Conservation (phyloP, 2,329 filamentous ascomycete species). For the Cadophora malorum region DNA sequence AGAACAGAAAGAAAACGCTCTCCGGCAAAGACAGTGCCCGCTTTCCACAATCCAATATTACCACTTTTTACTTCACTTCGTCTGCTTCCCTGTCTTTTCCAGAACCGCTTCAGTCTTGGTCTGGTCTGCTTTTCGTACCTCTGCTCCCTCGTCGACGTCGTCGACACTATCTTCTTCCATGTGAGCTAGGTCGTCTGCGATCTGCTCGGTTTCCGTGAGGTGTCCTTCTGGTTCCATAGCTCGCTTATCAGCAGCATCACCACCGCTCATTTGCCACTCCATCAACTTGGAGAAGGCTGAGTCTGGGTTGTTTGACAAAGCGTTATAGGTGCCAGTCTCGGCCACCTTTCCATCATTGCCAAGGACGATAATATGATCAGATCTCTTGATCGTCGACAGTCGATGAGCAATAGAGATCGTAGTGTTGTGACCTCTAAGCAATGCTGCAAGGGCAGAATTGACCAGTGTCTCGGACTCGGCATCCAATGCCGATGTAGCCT, state of each 20-base stretch:
- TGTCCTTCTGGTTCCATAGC: slow-evolving; percentile 38
- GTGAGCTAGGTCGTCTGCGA: slow-evolving; percentile 37
- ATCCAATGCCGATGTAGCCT: slow-evolving; percentile 94
- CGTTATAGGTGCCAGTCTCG: slow-evolving; percentile 83
- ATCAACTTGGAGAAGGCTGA: slow-evolving; percentile 95
- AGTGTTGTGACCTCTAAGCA: slow-evolving; percentile 88
- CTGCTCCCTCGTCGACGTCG: slow-evolving; percentile 28
- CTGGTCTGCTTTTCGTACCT: slow-evolving; percentile 29
- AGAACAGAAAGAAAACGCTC: slow-evolving; percentile 11
- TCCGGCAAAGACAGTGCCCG: neutral
- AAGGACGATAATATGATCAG: slow-evolving; percentile 92
- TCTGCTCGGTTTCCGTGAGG: slow-evolving; percentile 41
- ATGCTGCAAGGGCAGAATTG: slow-evolving; percentile 82
- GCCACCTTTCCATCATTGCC: slow-evolving; percentile 86
- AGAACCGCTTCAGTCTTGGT: slow-evolving; percentile 26
- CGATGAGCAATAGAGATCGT: slow-evolving; percentile 98
- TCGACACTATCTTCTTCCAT: slow-evolving; percentile 33
- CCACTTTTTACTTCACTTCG: slow-evolving; percentile 21
- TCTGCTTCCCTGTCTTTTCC: slow-evolving; percentile 25
- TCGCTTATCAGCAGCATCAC: slow-evolving; percentile 61
- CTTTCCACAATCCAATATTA: slow-evolving; percentile 7
- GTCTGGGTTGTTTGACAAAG: slow-evolving; percentile 73
- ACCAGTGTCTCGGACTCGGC: slow-evolving; percentile 97
- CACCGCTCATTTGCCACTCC: slow-evolving; percentile 98
- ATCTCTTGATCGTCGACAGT: slow-evolving; percentile 94